Evolutionary conservation across 768 basidiomycete genomes (phyloP), one percentile per base, ranked within the genome.

Genomic region (Phaeolepiota aurea): DNA sequence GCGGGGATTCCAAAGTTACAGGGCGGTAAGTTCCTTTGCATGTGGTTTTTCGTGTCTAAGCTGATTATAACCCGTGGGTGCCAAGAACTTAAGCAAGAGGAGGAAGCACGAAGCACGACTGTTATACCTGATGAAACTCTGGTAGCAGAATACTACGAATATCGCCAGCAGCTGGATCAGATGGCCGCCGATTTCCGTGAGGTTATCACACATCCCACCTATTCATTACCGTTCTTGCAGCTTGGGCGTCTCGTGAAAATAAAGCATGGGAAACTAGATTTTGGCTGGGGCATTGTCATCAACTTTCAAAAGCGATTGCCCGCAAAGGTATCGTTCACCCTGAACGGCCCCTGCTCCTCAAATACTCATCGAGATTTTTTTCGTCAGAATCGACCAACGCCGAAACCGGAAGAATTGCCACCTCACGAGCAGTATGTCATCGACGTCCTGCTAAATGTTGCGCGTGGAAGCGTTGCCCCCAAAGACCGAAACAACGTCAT

Each of bases 221-320:
- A 98, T 62, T 77, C 84, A n/a, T 61, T 98, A 18, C 92, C 93
- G 0, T 98, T 97, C 73, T 69, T 99, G 9, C 86, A 96, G 53
- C 71, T 82, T 15, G 96, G 96, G 20, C 81, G 96, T 3, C 69
- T 98, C n/a, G 87, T 98, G 36, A 87, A 86, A 54, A 75, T 99
- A 51, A 86, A 86, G 55, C 75, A 96, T 56, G 77, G 82, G 47
- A 82, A 85, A 28, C 64, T 82, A 11, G 87, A 99, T 61, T 98
- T 94, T 59, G 94, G 94, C 7, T 98, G 96, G 96, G 94, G 94
- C 28, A 77, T 91, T 32, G 77, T 98, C 38, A 75, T 97, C 54
- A 93, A 91, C 56, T 97, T 81, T 54, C 82, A 87, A 56, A 96
- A 96, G 60, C 78, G 92, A 0, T 50, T 81, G 15, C 77, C 81